Evolutionary conservation across 257 asterid genomes (phyloP).

Genomic region (Osmanthus fragrans): DNA sequence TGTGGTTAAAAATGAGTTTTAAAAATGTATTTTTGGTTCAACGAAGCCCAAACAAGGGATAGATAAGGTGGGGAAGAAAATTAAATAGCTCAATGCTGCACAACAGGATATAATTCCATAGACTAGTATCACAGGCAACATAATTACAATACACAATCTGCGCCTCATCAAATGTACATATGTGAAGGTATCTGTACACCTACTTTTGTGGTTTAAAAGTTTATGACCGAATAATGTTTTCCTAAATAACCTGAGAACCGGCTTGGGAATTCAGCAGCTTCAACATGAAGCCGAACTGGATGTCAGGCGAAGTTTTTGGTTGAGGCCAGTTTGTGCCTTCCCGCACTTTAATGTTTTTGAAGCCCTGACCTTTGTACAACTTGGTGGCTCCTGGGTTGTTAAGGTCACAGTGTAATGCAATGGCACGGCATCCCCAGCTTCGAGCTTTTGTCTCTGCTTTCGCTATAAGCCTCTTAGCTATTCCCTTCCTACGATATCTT

Average conservation of each 20-base stretch:
- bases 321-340: slow-evolving; percentile 89
- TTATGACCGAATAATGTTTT: background rate
- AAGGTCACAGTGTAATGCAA: slow-evolving; percentile 79
- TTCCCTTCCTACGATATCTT: slow-evolving; percentile 70
- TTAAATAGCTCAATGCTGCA: background rate
- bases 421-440: slow-evolving; percentile 87
- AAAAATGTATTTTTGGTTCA: no score
- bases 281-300: slow-evolving; percentile 80
- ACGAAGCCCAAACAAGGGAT: no score
- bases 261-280: slow-evolving; percentile 51
- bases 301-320: slow-evolving; percentile 64
- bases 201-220: background rate
- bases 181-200: background rate
- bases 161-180: slow-evolving; percentile 15
- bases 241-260: slow-evolving; percentile 1
- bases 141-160: slow-evolving; percentile 7
- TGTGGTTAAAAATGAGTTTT: no score
- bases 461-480: slow-evolving; percentile 64
- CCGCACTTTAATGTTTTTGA: slow-evolving; percentile 59
- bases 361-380: slow-evolving; percentile 64
- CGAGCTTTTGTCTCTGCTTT: slow-evolving; percentile 80
- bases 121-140: slow-evolving; percentile 18
- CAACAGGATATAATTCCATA: background rate
- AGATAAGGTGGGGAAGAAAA: no score
- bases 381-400: slow-evolving; percentile 69